Percentiles rank a stretch among this genome's conserved stretches.
phyloP scores from a whole-genome alignment of 2,329 filamentous ascomycete genomes.

The Fonsecaea monophora region DNA sequence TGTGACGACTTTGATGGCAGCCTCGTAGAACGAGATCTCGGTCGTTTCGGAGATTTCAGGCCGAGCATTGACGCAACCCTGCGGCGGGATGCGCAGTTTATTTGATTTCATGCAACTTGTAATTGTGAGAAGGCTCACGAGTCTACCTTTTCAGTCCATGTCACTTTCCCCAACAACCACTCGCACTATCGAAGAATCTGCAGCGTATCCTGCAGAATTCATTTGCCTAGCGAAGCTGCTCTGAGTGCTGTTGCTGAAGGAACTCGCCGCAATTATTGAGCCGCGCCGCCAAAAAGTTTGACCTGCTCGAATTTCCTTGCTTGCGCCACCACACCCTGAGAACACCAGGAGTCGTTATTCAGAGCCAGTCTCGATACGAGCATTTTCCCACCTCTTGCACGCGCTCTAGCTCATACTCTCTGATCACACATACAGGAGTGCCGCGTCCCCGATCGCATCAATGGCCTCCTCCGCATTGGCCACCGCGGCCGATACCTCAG shows the following conservation, averaged over 20 bases:
- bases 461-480: constrained; percentile 54
- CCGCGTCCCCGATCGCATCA: background rate
- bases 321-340: background rate
- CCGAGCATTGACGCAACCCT: constrained; percentile 31
- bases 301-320: background rate
- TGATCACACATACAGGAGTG: background rate
- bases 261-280: background rate
- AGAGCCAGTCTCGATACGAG: background rate
- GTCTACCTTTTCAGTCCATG: background rate
- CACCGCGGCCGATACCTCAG: constrained; percentile 48
- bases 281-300: constrained; percentile 1
- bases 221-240: background rate
- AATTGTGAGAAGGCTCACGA: background rate
- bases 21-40: constrained; percentile 23
- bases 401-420: background rate
- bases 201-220: background rate
- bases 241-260: background rate
- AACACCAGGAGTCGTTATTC: background rate
- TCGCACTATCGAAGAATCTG: background rate
- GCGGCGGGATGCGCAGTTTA: constrained; percentile 18
- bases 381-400: background rate
- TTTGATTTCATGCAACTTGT: background rate
- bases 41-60: constrained; percentile 30
- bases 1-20: background rate
- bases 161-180: background rate